phyloP scores from a whole-genome alignment of 352 stramenopile genomes.

The Phytopythium boreale region DNA sequence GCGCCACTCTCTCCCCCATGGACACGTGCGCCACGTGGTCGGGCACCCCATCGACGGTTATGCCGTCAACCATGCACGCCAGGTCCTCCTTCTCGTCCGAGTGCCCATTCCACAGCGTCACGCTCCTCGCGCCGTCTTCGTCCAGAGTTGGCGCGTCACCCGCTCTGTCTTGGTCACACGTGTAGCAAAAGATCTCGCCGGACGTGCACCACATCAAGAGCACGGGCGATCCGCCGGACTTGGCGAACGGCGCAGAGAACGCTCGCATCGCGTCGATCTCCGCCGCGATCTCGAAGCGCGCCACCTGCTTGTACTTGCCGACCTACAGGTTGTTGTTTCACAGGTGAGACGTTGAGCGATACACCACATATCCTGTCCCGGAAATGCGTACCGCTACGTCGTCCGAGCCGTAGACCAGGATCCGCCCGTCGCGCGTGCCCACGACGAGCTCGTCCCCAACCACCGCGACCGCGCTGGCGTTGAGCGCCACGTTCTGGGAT shows the following conservation, averaged over 20 bases:
- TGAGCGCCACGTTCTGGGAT: slow-evolving; percentile 57
- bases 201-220: slow-evolving; percentile 51
- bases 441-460: slow-evolving; percentile 54
- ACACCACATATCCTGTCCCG: no score
- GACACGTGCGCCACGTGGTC: slow-evolving; percentile 34
- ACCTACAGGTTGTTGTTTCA: slow-evolving; percentile 18
- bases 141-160: not conserved
- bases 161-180: not conserved
- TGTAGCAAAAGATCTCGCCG: slow-evolving; percentile 48
- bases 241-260: slow-evolving; percentile 15
- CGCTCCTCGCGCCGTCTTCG: slow-evolving; percentile 17
- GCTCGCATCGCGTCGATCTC: slow-evolving; percentile 60
- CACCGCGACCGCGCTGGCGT: slow-evolving; percentile 59
- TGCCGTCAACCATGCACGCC: slow-evolving; percentile 43
- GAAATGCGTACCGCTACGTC: slow-evolving; percentile 16
- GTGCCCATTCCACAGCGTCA: slow-evolving; percentile 33
- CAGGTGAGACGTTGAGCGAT: slow-evolving; percentile 5
- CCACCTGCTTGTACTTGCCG: slow-evolving; percentile 44
- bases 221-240: slow-evolving; percentile 15
- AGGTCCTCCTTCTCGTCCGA: slow-evolving; percentile 22
- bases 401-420: slow-evolving; percentile 49
- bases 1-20: slow-evolving; percentile 30
- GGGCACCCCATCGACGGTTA: slow-evolving; percentile 18
- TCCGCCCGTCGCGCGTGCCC: slow-evolving; percentile 58
- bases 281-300: slow-evolving; percentile 46